Evolutionary conservation across 768 basidiomycete species (phyloP).

Genomic region (Daedaleopsis sinensis): DNA sequence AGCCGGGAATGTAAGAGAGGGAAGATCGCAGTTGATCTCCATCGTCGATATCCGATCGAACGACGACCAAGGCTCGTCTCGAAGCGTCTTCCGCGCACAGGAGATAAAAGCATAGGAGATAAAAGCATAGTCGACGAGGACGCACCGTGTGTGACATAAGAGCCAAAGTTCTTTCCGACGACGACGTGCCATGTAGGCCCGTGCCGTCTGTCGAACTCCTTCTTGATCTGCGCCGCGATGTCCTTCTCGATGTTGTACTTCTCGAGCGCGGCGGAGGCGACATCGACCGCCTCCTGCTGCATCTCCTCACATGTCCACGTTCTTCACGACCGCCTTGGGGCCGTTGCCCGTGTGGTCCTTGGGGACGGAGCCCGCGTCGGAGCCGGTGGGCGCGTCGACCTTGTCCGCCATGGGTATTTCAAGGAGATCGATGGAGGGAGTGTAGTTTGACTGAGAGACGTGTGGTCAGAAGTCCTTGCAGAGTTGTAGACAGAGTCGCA

Average conservation of each 20-base stretch:
- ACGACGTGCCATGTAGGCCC: conserved; percentile 99
- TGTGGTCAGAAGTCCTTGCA: too few relatives aligned
- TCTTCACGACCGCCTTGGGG: conserved; percentile 48
- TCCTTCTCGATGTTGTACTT: conserved; percentile 97
- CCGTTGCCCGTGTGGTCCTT: too few relatives aligned
- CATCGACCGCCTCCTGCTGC: conserved; percentile 93
- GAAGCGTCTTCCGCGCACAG: conserved; percentile 6
- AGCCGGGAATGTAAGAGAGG: too few relatives aligned
- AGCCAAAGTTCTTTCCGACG: conserved; percentile 98
- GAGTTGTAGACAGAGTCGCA: too few relatives aligned
- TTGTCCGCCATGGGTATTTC: too few relatives aligned
- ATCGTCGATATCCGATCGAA: conserved; percentile 8
- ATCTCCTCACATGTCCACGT: conserved; percentile 97
- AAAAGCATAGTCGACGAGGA: conserved; percentile 19
- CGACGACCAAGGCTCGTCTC: neutral
- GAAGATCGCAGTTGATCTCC: too few relatives aligned
- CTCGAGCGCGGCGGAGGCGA: conserved; percentile 82
- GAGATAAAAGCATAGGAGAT: conserved; percentile 10
- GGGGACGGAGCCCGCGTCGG: too few relatives aligned
- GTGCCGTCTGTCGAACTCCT: conserved; percentile 92
- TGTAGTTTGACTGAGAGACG: too few relatives aligned
- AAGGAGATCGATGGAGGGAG: too few relatives aligned
- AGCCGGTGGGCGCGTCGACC: too few relatives aligned
- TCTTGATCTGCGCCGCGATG: conserved; percentile 97
- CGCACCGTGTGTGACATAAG: conserved; percentile 96